These are phyloP conservation scores for Ambrosia trifida DNA, from an alignment of 129 eudicot genomes.

Conservation along the genomic window DNA sequence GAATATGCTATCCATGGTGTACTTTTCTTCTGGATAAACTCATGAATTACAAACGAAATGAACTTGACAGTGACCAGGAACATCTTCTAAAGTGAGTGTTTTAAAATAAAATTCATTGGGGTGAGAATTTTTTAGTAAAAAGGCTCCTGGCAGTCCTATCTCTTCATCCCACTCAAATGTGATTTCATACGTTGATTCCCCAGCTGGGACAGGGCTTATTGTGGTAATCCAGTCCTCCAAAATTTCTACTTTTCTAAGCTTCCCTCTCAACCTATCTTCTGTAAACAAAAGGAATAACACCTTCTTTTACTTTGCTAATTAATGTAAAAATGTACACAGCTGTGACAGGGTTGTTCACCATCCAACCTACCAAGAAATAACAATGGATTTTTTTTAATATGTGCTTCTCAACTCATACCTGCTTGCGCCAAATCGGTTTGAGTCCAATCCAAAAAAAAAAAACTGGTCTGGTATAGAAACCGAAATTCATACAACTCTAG, in stretches of 20 bases:
- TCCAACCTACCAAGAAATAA: too few relatives aligned
- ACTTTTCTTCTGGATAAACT: conserved; percentile 47
- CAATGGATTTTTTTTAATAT: too few relatives aligned
- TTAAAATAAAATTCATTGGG: conserved; percentile 59
- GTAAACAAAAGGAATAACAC: not conserved
- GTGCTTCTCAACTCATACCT: too few relatives aligned
- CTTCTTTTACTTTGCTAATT: too few relatives aligned
- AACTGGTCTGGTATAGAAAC: too few relatives aligned
- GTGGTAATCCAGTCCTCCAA: conserved; percentile 55
- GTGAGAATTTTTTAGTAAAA: conserved; percentile 46
- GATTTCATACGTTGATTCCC: conserved; percentile 40
- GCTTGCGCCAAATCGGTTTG: too few relatives aligned
- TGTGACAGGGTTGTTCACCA: too few relatives aligned
- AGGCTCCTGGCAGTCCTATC: conserved; percentile 64
- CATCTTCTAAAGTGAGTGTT: conserved; percentile 56
- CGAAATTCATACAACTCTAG: too few relatives aligned
- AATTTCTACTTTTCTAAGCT: conserved; percentile 46
- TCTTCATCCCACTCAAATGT: conserved; percentile 57
- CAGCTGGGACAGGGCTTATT: conserved; percentile 31
- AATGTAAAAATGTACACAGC: too few relatives aligned
- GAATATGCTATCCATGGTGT: conserved; percentile 53
- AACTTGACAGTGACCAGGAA: conserved; percentile 53
- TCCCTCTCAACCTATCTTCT: conserved; percentile 38
- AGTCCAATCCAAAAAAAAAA: too few relatives aligned
- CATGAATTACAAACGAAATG: conserved; percentile 72